Evolutionary conservation across 164 flowering plant genomes (phyloP).

Genomic region (Nymphaea colorata): DNA sequence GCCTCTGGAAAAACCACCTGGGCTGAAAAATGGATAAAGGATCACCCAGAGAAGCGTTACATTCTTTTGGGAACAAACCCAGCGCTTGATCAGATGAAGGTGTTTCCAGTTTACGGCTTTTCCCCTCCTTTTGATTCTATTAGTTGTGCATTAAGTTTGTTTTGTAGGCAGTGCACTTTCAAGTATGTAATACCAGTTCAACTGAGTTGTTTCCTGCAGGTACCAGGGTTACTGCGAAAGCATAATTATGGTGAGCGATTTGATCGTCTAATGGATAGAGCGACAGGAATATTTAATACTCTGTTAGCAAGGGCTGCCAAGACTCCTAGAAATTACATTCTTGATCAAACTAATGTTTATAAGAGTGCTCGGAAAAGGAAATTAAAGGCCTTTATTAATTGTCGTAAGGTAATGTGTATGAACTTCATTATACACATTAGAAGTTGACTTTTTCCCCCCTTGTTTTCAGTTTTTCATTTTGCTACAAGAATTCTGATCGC

Average conservation of each 20-base stretch:
- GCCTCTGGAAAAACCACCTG: slow-evolving; percentile 61
- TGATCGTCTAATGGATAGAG: slow-evolving; percentile 46
- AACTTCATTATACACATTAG: not conserved
- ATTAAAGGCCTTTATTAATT: slow-evolving; percentile 36
- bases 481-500: not conserved
- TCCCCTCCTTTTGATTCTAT: not conserved
- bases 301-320: slow-evolving; percentile 44
- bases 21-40: slow-evolving; percentile 59
- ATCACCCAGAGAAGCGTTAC: slow-evolving; percentile 52
- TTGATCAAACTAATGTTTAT: slow-evolving; percentile 69
- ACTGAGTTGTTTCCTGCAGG: slow-evolving; percentile 24
- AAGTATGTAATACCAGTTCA: not conserved
- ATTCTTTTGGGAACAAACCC: slow-evolving; percentile 56
- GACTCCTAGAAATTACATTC: slow-evolving; percentile 38
- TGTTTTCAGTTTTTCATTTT: not conserved
- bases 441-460: no score
- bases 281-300: slow-evolving; percentile 43
- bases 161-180: not conserved
- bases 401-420: slow-evolving; percentile 29
- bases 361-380: slow-evolving; percentile 55
- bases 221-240: slow-evolving; percentile 46
- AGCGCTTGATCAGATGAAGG: slow-evolving; percentile 64
- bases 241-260: slow-evolving; percentile 52
- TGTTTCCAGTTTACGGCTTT: slow-evolving; percentile 2
- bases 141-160: not conserved